Percentiles rank a stretch among this genome's conserved stretches.
Evolutionary conservation across 257 asterid genomes (phyloP).

Genomic region (Nicotiana sylvestris): DNA sequence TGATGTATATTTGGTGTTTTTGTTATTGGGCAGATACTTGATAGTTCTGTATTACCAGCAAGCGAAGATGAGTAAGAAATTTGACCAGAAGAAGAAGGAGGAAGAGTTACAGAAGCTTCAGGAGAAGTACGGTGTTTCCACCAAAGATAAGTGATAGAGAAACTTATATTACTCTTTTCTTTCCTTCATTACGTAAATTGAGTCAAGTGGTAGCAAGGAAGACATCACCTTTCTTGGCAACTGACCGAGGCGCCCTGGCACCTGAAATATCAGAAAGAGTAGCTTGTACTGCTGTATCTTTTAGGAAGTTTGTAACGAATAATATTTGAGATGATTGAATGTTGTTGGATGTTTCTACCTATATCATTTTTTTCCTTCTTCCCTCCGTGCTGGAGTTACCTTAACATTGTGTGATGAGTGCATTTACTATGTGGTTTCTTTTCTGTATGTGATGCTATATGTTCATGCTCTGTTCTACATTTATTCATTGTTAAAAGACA

Average conservation of each 20-base stretch:
- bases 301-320: not conserved
- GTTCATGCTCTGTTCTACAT: not conserved
- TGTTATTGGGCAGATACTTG: slow-evolving; percentile 31
- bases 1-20: slow-evolving; percentile 9
- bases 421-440: not conserved
- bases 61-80: slow-evolving; percentile 93
- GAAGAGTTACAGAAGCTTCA: slow-evolving; percentile 80
- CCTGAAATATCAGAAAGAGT: not conserved
- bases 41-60: slow-evolving; percentile 90
- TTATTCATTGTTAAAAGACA: not conserved
- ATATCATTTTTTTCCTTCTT: not conserved
- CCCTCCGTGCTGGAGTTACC: not conserved
- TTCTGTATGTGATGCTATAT: not conserved
- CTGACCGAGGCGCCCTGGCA: not conserved
- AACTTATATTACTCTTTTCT: not conserved
- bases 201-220: not conserved
- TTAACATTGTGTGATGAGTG: not conserved
- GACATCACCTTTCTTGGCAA: not conserved
- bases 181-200: not conserved
- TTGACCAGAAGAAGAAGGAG: slow-evolving; percentile 88
- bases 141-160: slow-evolving; percentile 46
- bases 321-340: not conserved
- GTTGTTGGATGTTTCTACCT: not conserved
- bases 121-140: slow-evolving; percentile 75
- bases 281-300: slow-evolving; percentile 6